These are phyloP conservation scores for Ettlia oleoabundans DNA, from an alignment of 139 green algal genomes.

Conservation along the genomic window DNA sequence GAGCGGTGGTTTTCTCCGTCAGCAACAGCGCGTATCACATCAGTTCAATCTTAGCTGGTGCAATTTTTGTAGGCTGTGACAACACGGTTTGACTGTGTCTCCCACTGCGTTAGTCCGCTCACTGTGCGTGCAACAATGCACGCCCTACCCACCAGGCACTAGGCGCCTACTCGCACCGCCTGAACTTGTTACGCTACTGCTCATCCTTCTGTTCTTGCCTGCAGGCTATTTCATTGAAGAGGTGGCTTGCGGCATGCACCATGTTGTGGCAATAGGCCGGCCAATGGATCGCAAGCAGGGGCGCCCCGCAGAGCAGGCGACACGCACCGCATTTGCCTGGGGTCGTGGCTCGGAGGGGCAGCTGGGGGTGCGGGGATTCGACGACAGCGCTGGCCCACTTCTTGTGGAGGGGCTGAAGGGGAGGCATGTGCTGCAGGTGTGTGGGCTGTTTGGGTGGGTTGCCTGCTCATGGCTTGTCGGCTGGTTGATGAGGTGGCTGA, in stretches of 20 bases:
- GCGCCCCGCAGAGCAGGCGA: slow-evolving; percentile 6
- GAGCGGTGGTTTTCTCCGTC: too few species aligned
- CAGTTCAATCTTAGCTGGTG: too few species aligned
- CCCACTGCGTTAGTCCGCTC: too few species aligned
- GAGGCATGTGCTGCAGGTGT: slow-evolving; percentile 49
- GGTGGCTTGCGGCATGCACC: slow-evolving; percentile 69
- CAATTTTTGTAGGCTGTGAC: too few species aligned
- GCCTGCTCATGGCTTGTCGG: neutral
- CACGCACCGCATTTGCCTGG: slow-evolving; percentile 70
- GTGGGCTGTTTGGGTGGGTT: neutral
- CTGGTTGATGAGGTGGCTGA: neutral
- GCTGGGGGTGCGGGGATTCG: slow-evolving; percentile 60
- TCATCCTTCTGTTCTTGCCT: neutral
- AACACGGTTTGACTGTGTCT: too few species aligned
- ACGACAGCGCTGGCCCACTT: slow-evolving; percentile 61
- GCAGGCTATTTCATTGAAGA: slow-evolving; percentile 50
- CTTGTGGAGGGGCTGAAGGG: slow-evolving; percentile 50
- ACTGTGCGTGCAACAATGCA: too few species aligned
- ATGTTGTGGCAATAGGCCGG: slow-evolving; percentile 65
- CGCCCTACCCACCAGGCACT: too few species aligned
- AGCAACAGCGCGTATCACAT: too few species aligned
- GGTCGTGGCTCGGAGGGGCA: slow-evolving; percentile 74
- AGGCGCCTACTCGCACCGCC: too few species aligned
- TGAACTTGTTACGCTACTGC: neutral
- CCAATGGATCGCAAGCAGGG: slow-evolving; percentile 37